Base-by-base conservation (phyloP, 768 basidiomycete genomes). In the Tricholoma furcatifolium region DNA sequence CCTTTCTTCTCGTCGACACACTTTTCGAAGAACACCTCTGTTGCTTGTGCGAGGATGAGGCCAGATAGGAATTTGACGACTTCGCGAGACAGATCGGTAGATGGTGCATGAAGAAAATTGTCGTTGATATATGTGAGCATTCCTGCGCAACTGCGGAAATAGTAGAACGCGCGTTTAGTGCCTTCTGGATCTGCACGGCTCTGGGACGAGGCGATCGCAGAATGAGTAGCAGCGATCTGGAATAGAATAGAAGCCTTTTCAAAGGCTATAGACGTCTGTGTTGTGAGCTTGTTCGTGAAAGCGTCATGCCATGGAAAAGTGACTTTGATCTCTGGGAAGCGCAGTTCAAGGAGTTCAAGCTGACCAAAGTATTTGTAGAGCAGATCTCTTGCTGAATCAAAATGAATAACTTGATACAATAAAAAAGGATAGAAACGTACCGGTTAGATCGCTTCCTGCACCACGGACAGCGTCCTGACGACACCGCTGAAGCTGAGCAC, bases 341-440 rank as follows among this genome's bases (percentile, higher is more conserved):
- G 85, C 47, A 99, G 81, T 67, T 99, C 97, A 36, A 99, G 84
- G 4, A 98, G 83, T 65, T 99, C 97, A 40, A 99, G 85, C 69
- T 99, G 97, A 32, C 97, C 96, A 74, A 98, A 99, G 75, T 99
- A 99, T 73, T 97, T 98, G 87, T 96, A 98, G 40, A 99, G 78
- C 18, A 98, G 78, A 73, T 98, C 96, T 44, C 95, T 81, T 11
- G 88, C 95, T 87, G 35, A 65, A 46, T 43, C 7, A 17, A 42
- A 57, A 32, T 57, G 21, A 30, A 45, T 50, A 8, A 4, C 7
- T 17, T n/a, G 18, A 38, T 52, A 42, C 4, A 7, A 21, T 51
- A 38, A 18, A 35, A 31, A 39, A 8, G 42, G 36, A 6, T 9
- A n/a, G 11, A 12, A 3, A 65, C 82, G 59, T 53, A 92, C 93